phyloP scores from a whole-genome alignment of 2,329 filamentous ascomycete species.

The Whalleya microplaca region DNA sequence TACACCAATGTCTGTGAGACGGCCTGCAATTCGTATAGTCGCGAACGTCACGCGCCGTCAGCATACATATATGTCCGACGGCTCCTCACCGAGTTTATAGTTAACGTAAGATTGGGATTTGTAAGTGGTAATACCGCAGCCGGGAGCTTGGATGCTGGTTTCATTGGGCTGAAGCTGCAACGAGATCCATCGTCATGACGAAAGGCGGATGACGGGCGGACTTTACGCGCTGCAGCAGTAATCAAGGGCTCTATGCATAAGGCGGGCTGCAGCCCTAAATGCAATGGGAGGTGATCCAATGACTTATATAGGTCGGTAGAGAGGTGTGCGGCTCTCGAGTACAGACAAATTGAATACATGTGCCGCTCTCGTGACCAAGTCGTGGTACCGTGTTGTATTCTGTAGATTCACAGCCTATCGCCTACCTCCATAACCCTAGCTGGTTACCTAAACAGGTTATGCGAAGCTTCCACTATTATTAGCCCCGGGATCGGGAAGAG shows the following conservation, averaged over 20 bases:
- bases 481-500: background rate
- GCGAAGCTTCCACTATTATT: background rate
- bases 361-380: too few relatives aligned
- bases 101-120: conserved; percentile 5
- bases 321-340: background rate
- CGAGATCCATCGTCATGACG: conserved; percentile 2
- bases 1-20: background rate
- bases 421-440: background rate
- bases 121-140: conserved; percentile 8
- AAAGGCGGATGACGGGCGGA: background rate
- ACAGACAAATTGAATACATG: too few relatives aligned
- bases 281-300: too few relatives aligned
- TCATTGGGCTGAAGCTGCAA: conserved; percentile 5
- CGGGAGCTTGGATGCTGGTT: background rate
- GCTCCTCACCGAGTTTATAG: conserved; percentile 1
- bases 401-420: too few relatives aligned
- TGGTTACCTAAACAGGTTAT: background rate
- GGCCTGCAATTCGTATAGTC: background rate
- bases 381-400: too few relatives aligned
- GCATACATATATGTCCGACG: background rate
- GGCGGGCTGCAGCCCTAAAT: background rate
- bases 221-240: background rate
- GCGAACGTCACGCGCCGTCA: conserved; percentile 15
- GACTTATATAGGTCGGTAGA: too few relatives aligned
- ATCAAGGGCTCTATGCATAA: background rate